phyloP scores from a whole-genome alignment of 257 asterid species.

The Primulina eburnea region DNA sequence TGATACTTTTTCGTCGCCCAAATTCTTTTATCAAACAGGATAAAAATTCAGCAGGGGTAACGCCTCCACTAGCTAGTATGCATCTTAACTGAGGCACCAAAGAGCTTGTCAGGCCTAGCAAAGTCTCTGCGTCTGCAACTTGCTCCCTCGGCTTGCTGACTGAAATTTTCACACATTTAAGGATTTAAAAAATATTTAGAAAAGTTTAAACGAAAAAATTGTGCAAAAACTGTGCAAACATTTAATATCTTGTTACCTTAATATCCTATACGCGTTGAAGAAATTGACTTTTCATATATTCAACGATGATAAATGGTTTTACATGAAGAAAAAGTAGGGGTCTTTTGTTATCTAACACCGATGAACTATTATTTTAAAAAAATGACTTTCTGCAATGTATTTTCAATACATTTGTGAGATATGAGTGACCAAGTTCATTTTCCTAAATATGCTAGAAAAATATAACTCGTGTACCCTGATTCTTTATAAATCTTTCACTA shows the following conservation, averaged over 20 bases:
- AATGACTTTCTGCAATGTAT: no score
- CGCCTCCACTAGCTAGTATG: constrained; percentile 26
- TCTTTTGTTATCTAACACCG: no score
- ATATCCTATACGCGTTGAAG: background rate
- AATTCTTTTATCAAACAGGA: constrained; percentile 38
- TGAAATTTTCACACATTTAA: constrained; percentile 17
- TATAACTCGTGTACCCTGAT: no score
- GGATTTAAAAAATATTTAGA: background rate
- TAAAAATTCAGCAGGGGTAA: constrained; percentile 43
- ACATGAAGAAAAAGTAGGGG: no score
- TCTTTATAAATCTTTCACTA: no score
- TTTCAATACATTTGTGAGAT: no score
- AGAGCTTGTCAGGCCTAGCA: constrained; percentile 39
- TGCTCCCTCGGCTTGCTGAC: constrained; percentile 60
- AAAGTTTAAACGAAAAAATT: background rate
- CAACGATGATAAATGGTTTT: no score
- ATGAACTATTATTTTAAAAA: no score
- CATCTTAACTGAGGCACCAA: constrained; percentile 40
- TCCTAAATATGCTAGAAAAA: no score
- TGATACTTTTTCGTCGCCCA: background rate
- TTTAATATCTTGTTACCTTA: background rate
- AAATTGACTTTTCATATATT: background rate
- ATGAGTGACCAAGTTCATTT: no score
- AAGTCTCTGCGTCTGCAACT: constrained; percentile 61
- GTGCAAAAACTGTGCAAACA: background rate